Evolutionary conservation across 306 rosid species (phyloP), one percentile per base, ranked within the genome.

Genomic region (Vachellia collinsii): DNA sequence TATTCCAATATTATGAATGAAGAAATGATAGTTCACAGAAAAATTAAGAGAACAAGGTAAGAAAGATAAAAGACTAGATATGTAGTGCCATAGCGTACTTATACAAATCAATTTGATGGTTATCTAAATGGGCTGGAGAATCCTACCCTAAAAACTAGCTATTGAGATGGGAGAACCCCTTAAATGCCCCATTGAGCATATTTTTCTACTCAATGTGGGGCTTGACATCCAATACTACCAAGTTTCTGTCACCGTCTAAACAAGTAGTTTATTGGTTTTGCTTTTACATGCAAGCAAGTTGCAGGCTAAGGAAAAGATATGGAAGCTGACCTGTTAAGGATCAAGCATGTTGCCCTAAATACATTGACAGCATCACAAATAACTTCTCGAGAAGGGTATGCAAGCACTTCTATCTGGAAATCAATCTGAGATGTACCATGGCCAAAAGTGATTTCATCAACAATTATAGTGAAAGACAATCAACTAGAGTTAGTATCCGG

Each of bases 301-400:
- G 9, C 25, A 23, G 46, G 68, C 13, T 47, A 79, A 29, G 73
- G 50, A 10, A 54, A 79, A 3, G 41, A 46, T 76, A 51, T 50
- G 64, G 36, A 51, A 59, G 43, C 85, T 73, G n/a, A 94, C 98
- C 90, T 92, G 72, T 88, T 89, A 78, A 94, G 88, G 72, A 94
- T 83, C 78, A 92, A 85, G 89, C 88, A 86, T 71, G 97, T 92
- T 0, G 97, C 86, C 61, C 51, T 78, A 48, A 79, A 85, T 19
- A 39, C 63, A 76, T 1, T 64, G 42, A 82, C 89, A 63, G 81
- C 87, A 23, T 77, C 74, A 1, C 79, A 39, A 61, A 89, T 94
- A 67, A 84, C 84, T 79, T 85, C 90, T 10, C 75, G 77, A 70
- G 84, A 76, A 29, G 89, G 62, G 16, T 91, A 93, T 19, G 72